These are phyloP conservation scores for Halophytophthora polymorphica DNA, from an alignment of 352 stramenopile species.

Conservation along the genomic window DNA sequence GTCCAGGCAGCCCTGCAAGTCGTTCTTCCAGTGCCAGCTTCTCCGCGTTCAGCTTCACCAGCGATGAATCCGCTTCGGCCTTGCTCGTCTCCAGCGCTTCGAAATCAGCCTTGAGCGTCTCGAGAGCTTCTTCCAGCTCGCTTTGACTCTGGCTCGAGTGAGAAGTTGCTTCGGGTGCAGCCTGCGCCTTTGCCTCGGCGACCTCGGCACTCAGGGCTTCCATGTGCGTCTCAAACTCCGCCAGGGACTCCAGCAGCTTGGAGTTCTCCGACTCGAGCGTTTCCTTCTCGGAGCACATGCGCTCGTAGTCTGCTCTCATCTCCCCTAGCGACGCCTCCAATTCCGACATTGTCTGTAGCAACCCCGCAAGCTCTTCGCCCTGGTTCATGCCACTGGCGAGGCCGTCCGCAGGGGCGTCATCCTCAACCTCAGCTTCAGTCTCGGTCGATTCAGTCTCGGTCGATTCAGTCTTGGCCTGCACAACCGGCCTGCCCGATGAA, in stretches of 20 bases:
- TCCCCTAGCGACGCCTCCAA: too few species aligned
- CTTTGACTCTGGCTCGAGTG: conserved; percentile 1
- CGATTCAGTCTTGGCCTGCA: too few species aligned
- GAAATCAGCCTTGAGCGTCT: conserved; percentile 10
- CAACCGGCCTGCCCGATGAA: too few species aligned
- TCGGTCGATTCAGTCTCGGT: too few species aligned
- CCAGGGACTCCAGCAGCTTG: neutral
- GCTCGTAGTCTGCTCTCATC: too few species aligned
- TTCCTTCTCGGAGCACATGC: too few species aligned
- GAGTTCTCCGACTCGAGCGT: neutral
- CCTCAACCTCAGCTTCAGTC: too few species aligned
- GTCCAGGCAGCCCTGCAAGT: neutral
- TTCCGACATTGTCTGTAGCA: too few species aligned
- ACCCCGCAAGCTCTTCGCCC: too few species aligned
- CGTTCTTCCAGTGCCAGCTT: conserved; percentile 1
- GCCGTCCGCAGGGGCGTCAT: too few species aligned
- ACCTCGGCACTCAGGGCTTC: conserved; percentile 13
- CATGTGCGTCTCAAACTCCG: conserved; percentile 9
- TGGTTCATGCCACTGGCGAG: too few species aligned
- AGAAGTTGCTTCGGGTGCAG: neutral
- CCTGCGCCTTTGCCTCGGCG: conserved; percentile 6
- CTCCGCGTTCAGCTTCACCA: conserved; percentile 1
- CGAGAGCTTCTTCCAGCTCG: conserved; percentile 9
- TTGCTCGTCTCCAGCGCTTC: conserved; percentile 9
- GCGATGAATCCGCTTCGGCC: neutral